Percentiles rank a stretch among this genome's conserved stretches.
Conservation (phyloP, 2,329 filamentous ascomycete genomes). For the Ophiostoma himal-ulmi region DNA sequence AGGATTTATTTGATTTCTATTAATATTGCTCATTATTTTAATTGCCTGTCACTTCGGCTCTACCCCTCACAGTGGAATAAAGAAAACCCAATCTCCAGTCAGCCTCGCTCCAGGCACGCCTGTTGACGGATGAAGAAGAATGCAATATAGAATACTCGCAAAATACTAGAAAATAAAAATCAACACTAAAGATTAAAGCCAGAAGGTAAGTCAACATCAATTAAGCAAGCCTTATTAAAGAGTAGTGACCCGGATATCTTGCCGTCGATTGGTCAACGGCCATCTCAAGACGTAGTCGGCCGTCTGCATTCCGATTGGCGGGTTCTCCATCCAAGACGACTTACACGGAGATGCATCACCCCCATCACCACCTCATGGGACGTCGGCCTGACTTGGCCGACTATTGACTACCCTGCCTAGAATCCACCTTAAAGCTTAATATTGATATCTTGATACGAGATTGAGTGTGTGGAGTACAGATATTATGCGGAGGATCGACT, state of each 20-base stretch:
- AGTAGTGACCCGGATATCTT: background rate
- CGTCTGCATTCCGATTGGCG: constrained; percentile 1
- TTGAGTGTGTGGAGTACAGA: background rate
- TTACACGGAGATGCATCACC: background rate
- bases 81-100: background rate
- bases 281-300: background rate
- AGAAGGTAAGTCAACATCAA: background rate
- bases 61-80: background rate
- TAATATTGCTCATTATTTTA: background rate
- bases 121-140: no score
- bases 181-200: background rate
- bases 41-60: background rate
- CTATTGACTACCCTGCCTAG: no score
- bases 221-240: background rate
- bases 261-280: background rate
- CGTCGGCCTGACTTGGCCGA: background rate
- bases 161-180: background rate
- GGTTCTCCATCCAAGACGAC: background rate
- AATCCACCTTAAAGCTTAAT: no score
- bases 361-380: background rate
- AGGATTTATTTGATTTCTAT: background rate
- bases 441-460: background rate
- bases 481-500: background rate
- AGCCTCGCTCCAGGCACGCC: background rate
- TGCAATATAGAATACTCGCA: no score